Evolutionary conservation across 2,329 filamentous ascomycete species (phyloP), one percentile per base, ranked within the genome.

Genomic region (Trichoderma oligosporum): DNA sequence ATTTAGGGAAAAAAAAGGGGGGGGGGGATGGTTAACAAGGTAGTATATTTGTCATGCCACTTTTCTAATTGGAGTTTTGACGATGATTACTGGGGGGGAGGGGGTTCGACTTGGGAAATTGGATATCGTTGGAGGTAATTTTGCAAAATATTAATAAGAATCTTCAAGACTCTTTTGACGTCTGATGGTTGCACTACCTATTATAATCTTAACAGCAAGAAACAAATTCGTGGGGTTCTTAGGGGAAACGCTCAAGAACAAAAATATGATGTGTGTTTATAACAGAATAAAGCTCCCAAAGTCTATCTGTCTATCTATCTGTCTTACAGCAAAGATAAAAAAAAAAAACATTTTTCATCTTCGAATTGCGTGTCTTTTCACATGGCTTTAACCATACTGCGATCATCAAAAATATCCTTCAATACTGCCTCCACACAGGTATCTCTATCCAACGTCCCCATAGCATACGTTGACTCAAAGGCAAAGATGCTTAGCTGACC

Each of bases 381-480:
- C 66, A 84, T 65, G 48, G 81, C 79, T 73, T 76, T 85, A 14
- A 85, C 82, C 66, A 87, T 82, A 58, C 74, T 91, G 67, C 79
- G 81, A 75, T 94, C 89, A 66, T 91, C 87, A 77, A 93, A 94
- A 59, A 95, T 66, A 74, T 95, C 90, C 67, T 74, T 82, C 67
- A 95, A 69, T 60, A 95, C 67, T 46, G 80, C 80, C 62, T 80
- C 75, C 53, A 81, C 76, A 66, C 89, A 91, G 8, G 77, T 78
- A 51, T 85, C 81, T 64, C 79, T 69, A 70, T 95, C 90, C 24
- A 88, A 73, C 39, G 72, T 71, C 33, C 84, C 86, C 85, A 97
- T 92, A 14, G 87, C 85, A 71, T 99, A 99, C 56, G 88, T 93
- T 61, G 87, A 88, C 76, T 99, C 94, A 73, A 97, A 99, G 0